Conservation (phyloP, 2,329 filamentous ascomycete genomes). For the Pseudovirgaria hyperparasitica region DNA sequence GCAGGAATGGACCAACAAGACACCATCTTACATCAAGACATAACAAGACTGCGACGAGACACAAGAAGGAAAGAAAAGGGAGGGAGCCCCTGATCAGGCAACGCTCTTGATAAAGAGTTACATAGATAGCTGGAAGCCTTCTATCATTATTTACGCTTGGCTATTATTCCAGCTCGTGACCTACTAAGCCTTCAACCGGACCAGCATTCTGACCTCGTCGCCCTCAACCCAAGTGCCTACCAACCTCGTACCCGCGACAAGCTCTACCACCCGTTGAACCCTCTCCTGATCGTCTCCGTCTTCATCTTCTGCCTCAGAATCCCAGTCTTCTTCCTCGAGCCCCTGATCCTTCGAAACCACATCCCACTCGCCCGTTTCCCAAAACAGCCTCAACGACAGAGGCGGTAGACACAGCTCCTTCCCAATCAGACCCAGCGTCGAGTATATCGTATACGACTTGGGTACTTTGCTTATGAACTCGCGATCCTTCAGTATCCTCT, state of each 20-base stretch:
- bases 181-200: conserved; percentile 42
- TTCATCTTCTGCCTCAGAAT: conserved; percentile 21
- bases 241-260: conserved; percentile 66
- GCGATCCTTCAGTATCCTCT: too few species aligned
- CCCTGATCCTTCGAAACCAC: conserved; percentile 51
- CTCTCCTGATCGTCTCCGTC: conserved; percentile 40
- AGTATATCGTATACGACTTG: conserved; percentile 66
- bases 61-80: too few species aligned
- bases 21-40: too few species aligned
- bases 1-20: too few species aligned
- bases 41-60: too few species aligned
- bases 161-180: conserved; percentile 1
- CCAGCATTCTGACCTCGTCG: conserved; percentile 53
- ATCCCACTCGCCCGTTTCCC: conserved; percentile 89
- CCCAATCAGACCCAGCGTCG: conserved; percentile 65
- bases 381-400: conserved; percentile 54
- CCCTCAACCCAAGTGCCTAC: conserved; percentile 77
- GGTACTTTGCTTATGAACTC: conserved; percentile 51
- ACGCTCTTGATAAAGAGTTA: too few species aligned
- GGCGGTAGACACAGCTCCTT: conserved; percentile 55
- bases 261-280: conserved; percentile 66
- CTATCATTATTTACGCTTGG: too few species aligned
- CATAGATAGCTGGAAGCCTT: too few species aligned
- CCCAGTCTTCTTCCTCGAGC: conserved; percentile 39
- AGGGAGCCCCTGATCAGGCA: too few species aligned